Conservation (phyloP, 2,329 filamentous ascomycete genomes). For the Fusarium luffae region DNA sequence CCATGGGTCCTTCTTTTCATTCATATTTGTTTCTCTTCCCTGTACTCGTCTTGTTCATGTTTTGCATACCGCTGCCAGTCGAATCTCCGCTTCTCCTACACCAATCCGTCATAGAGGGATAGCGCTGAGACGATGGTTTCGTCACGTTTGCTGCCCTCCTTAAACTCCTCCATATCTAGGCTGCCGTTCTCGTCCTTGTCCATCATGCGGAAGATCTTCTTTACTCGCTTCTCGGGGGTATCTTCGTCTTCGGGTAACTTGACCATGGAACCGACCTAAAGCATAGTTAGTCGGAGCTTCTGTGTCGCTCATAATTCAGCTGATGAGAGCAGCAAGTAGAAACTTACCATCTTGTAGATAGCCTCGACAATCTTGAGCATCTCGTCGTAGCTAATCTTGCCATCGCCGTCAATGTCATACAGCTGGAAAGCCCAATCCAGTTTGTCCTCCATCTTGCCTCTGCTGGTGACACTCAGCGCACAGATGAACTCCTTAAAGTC, state of each 20-base stretch:
- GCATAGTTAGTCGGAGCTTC: conserved; percentile 15
- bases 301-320: background rate
- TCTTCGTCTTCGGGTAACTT: conserved; percentile 99
- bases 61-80: conserved; percentile 2
- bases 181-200: conserved; percentile 99
- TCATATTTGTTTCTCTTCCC: conserved; percentile 32
- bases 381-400: conserved; percentile 98
- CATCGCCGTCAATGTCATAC: conserved; percentile 98
- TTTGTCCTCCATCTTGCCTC: conserved; percentile 99
- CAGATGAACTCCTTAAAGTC: conserved; percentile 99
- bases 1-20: conserved; percentile 35
- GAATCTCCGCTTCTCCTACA: conserved; percentile 60
- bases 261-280: conserved; percentile 96
- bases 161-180: conserved; percentile 97
- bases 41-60: conserved; percentile 1
- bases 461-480: conserved; percentile 93
- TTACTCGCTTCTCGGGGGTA: conserved; percentile 96
- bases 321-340: background rate
- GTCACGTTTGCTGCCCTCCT: conserved; percentile 98
- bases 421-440: conserved; percentile 99
- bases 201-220: conserved; percentile 99
- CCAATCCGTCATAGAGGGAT: conserved; percentile 94
- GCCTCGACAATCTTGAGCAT: conserved; percentile 99
- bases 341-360: conserved; percentile 96
- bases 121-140: conserved; percentile 98